Evolutionary conservation across 768 basidiomycete species (phyloP), one percentile per base, ranked within the genome.

Genomic region (Megacollybia marginata): DNA sequence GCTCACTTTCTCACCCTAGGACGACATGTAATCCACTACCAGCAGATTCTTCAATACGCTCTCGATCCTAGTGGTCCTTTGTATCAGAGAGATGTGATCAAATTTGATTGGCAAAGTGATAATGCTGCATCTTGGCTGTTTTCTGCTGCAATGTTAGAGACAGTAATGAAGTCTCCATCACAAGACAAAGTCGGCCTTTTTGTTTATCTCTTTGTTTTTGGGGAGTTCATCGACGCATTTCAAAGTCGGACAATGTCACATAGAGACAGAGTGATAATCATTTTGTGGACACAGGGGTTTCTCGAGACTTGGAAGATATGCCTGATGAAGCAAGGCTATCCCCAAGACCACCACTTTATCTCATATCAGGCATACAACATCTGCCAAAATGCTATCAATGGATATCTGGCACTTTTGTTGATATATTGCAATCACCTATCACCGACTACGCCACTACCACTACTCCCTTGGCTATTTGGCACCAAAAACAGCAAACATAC

Each of bases 111-210:
- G n/a, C n/a, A n/a, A n/a, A n/a, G n/a, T n/a, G n/a, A n/a, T n/a
- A n/a, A 58, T 50, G 73, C 73, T 0, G 74, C 73, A 0, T 48
- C 64, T 3, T 62, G 68, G 0, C 52, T 75, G 0, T 72, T 74
- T 49, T 73, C 67, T 7, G 65, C 68, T 0, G 51, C 52, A 5
- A 55, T 59, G 0, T 56, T 75, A 1, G 33, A 63, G 9, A 65
- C 46, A 9, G 31, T 65, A 7, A 44, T 50, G 4, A 44, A 62
- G 0, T 44, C 61, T 15, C 54, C 62, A 48, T 62, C 67, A 0
- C 59, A 67, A 3, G 42, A 57, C 0, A 18, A 2, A 75, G 67
- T 49, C 62, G 74, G 1, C 75, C 74, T 47, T 52, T 74, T 12
- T 62, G n/a, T n/a, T n/a, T n/a, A n/a, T n/a, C n/a, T n/a, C n/a